Percentiles rank a stretch among this genome's conserved stretches.
Evolutionary conservation across 495 filamentous ascomycete species (phyloP).

Genomic region (Neurospora sp.): DNA sequence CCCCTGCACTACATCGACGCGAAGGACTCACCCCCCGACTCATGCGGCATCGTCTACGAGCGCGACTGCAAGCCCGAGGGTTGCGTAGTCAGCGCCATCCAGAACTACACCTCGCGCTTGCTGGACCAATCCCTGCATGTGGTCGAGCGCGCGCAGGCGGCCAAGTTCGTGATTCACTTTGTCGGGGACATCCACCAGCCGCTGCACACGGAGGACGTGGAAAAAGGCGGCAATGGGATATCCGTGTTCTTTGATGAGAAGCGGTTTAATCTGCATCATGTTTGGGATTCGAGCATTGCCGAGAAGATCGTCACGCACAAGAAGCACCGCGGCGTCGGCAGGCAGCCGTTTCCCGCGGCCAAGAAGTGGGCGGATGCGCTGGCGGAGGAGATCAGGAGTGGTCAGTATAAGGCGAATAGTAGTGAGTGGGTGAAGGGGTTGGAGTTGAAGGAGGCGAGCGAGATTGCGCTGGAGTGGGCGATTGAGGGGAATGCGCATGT

Average conservation of each 20-base stretch:
- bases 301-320: constrained; percentile 46
- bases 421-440: constrained; percentile 41
- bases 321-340: constrained; percentile 7
- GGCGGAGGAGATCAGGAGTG: constrained; percentile 39
- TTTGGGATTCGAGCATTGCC: constrained; percentile 53
- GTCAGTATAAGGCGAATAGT: constrained; percentile 34
- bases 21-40: constrained; percentile 48
- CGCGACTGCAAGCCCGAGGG: constrained; percentile 53
- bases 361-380: constrained; percentile 42
- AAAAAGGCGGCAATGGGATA: constrained; percentile 51
- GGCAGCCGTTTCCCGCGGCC: constrained; percentile 35
- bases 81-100: constrained; percentile 52
- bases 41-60: constrained; percentile 48
- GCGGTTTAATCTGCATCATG: constrained; percentile 46
- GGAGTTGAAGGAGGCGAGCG: constrained; percentile 37
- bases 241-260: constrained; percentile 41
- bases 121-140: constrained; percentile 28
- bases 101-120: constrained; percentile 47
- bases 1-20: constrained; percentile 66
- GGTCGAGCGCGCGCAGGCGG: constrained; percentile 36
- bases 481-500: constrained; percentile 49
- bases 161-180: constrained; percentile 57
- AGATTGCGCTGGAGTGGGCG: constrained; percentile 50
- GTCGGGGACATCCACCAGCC: constrained; percentile 59
- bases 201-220: constrained; percentile 51